Conservation (phyloP, 2,329 filamentous ascomycete species). For the Ophiostoma sp. region DNA sequence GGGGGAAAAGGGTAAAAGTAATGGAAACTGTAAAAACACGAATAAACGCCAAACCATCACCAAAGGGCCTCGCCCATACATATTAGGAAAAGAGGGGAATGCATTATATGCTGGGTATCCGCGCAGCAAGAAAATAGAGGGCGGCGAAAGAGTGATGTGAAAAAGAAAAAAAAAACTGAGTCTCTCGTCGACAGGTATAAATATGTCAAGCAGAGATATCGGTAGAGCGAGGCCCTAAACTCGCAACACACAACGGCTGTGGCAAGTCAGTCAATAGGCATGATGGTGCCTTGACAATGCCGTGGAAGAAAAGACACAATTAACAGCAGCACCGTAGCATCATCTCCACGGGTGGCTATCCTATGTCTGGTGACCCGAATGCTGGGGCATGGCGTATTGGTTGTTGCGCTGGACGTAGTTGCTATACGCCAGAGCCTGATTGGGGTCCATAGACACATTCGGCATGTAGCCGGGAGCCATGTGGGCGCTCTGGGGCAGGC, state of each 20-base stretch:
- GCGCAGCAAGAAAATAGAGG: slow-evolving; percentile 37
- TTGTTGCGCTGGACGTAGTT: slow-evolving; percentile 75
- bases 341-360: background rate
- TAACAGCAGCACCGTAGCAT: background rate
- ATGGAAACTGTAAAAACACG: background rate
- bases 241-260: background rate
- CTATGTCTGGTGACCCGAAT: slow-evolving; percentile 76
- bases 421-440: slow-evolving; percentile 79
- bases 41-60: slow-evolving; percentile 27
- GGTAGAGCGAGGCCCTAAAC: background rate
- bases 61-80: slow-evolving; percentile 25
- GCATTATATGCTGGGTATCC: slow-evolving; percentile 63
- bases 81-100: slow-evolving; percentile 36
- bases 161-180: background rate
- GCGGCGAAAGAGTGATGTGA: background rate
- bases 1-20: background rate
- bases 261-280: background rate
- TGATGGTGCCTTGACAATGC: background rate
- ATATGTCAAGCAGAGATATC: background rate
- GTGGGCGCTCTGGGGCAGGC: slow-evolving; percentile 64
- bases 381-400: slow-evolving; percentile 79
- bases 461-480: slow-evolving; percentile 66
- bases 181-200: background rate
- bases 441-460: slow-evolving; percentile 68
- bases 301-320: background rate